These are phyloP conservation scores for Rhizopogon parksii DNA, from an alignment of 1,284 basidiomycete species.

Conservation along the genomic window DNA sequence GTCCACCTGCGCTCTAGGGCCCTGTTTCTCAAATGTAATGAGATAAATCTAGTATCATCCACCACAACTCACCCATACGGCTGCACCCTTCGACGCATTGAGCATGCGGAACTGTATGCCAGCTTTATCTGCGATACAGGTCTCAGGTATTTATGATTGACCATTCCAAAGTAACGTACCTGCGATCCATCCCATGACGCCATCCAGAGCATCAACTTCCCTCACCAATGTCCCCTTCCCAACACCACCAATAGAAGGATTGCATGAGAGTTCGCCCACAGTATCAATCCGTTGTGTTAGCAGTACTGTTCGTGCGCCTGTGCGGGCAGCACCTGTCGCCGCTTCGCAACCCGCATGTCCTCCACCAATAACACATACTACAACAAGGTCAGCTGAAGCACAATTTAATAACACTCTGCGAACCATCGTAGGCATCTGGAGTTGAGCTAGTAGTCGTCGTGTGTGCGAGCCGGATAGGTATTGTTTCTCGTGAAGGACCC, in stretches of 20 bases:
- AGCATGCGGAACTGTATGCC: constrained; percentile 85
- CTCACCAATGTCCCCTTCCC: constrained; percentile 86
- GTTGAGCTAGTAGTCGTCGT: not conserved
- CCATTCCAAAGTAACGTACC: constrained; percentile 36
- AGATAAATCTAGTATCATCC: not conserved
- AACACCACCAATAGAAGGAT: constrained; percentile 83
- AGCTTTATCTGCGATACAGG: constrained; percentile 57
- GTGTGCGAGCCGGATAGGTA: not conserved
- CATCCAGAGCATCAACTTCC: constrained; percentile 85
- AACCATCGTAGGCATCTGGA: constrained; percentile 20
- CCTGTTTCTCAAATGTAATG: constrained; percentile 36
- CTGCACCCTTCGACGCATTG: constrained; percentile 80
- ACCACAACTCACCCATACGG: constrained; percentile 64
- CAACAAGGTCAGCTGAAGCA: not conserved
- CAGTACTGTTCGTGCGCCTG: constrained; percentile 73
- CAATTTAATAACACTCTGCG: constrained; percentile 1
- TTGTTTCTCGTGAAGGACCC: not conserved
- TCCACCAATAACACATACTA: constrained; percentile 85
- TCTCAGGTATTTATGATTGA: not conserved
- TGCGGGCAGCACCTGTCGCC: constrained; percentile 76
- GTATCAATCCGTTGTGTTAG: constrained; percentile 77
- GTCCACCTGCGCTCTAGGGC: constrained; percentile 86
- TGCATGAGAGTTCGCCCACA: constrained; percentile 86
- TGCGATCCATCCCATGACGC: constrained; percentile 69
- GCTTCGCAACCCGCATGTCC: constrained; percentile 92